Percentiles rank a stretch among this genome's conserved stretches.
Evolutionary conservation across 2,329 filamentous ascomycete species (phyloP).

Genomic region (Rhynchosporium secalis): DNA sequence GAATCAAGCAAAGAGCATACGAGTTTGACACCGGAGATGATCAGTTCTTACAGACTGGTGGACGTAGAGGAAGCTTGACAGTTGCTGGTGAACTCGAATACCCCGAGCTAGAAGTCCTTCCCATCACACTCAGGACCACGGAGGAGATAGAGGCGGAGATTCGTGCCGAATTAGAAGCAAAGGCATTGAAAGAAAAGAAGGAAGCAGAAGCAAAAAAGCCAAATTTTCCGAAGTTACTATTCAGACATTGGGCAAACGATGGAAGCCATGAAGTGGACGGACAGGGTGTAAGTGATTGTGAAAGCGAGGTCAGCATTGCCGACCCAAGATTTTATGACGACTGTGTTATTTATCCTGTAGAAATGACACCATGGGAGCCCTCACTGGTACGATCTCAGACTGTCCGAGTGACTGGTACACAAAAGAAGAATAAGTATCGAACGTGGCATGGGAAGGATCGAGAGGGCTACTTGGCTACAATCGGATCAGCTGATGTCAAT

Average conservation of each 20-base stretch:
- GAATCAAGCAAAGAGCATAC: constrained; percentile 22
- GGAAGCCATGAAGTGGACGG: constrained; percentile 18
- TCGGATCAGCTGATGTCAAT: neutral
- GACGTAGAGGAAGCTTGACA: constrained; percentile 33
- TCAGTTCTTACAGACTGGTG: constrained; percentile 23
- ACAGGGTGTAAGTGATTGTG: constrained; percentile 7
- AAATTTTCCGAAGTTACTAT: constrained; percentile 5
- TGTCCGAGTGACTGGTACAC: neutral
- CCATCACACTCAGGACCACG: constrained; percentile 22
- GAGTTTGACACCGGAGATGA: constrained; percentile 25
- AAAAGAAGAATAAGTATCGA: constrained; percentile 29
- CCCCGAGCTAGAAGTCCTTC: constrained; percentile 37
- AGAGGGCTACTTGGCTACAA: constrained; percentile 18
- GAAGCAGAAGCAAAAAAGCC: neutral
- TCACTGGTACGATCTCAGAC: neutral
- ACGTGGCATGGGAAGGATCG: constrained; percentile 38
- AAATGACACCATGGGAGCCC: neutral
- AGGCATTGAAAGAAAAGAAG: constrained; percentile 8
- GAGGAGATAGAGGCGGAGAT: constrained; percentile 19
- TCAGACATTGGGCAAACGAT: constrained; percentile 16
- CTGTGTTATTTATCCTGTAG: constrained; percentile 25
- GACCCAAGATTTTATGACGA: constrained; percentile 37
- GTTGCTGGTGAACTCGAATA: constrained; percentile 32
- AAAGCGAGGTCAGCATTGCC: constrained; percentile 26
- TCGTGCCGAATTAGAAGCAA: constrained; percentile 15